A percentile compares a stretch with the other conserved stretches of the same genome.
These are phyloP conservation scores for Colletotrichum melonis DNA, from an alignment of 2,329 filamentous ascomycete species.

Conservation along the genomic window DNA sequence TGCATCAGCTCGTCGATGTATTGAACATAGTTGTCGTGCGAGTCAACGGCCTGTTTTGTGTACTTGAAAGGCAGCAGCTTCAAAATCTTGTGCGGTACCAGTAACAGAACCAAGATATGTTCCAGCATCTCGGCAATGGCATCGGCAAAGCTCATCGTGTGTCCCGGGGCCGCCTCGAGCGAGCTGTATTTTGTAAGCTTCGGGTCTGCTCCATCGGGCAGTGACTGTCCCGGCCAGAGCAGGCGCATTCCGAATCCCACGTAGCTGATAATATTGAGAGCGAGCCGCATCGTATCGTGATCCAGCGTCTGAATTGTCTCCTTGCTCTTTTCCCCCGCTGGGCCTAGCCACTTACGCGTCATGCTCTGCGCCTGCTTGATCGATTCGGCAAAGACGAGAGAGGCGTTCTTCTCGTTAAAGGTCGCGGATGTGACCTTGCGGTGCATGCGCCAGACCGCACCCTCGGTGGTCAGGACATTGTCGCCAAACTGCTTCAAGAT, in stretches of 20 bases:
- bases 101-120: slow-evolving; percentile 70
- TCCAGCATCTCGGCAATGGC: slow-evolving; percentile 72
- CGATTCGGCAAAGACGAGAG: slow-evolving; percentile 70
- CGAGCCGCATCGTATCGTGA: slow-evolving; percentile 72
- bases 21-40: slow-evolving; percentile 71
- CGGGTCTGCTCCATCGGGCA: slow-evolving; percentile 55
- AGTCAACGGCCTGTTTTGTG: slow-evolving; percentile 62
- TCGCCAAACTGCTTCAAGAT: slow-evolving; percentile 70
- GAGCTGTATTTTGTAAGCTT: slow-evolving; percentile 61
- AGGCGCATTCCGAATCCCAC: slow-evolving; percentile 77
- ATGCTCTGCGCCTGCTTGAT: slow-evolving; percentile 71
- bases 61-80: slow-evolving; percentile 60
- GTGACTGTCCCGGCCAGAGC: slow-evolving; percentile 71
- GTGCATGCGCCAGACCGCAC: slow-evolving; percentile 76
- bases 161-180: slow-evolving; percentile 59
- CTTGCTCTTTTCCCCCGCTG: slow-evolving; percentile 42
- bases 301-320: slow-evolving; percentile 66
- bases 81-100: slow-evolving; percentile 69
- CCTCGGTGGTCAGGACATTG: slow-evolving; percentile 79
- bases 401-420: slow-evolving; percentile 82
- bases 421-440: slow-evolving; percentile 77
- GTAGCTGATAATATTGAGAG: slow-evolving; percentile 68
- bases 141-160: slow-evolving; percentile 74
- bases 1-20: slow-evolving; percentile 78
- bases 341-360: slow-evolving; percentile 66